These are phyloP conservation scores for Hysterangium stoloniferum DNA, from an alignment of 768 basidiomycete species.

Conservation along the genomic window DNA sequence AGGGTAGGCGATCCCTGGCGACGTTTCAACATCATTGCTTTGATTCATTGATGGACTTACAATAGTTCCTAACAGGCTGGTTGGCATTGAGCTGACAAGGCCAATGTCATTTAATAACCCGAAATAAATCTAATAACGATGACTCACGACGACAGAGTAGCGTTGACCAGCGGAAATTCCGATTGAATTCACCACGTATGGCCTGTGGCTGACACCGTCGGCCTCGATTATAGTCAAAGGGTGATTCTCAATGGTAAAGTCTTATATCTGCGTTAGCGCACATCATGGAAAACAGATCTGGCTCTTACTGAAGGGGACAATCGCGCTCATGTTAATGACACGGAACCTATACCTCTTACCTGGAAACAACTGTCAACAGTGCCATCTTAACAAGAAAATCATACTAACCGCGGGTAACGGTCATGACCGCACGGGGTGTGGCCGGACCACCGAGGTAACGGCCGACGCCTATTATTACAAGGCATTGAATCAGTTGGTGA, in stretches of 20 bases:
- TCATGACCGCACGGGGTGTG: conserved; percentile 28
- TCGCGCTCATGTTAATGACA: conserved; percentile 4
- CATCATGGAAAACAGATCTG: no score
- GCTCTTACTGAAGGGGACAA: conserved; percentile 19
- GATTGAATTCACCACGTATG: conserved; percentile 32
- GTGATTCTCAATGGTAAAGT: conserved; percentile 43
- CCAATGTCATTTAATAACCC: no score
- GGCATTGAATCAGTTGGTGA: background rate
- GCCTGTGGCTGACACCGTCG: conserved; percentile 34
- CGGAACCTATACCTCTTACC: conserved; percentile 3
- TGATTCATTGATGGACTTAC: no score
- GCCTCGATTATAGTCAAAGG: conserved; percentile 34
- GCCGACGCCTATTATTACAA: conserved; percentile 15
- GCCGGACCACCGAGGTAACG: conserved; percentile 30
- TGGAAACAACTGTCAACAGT: background rate
- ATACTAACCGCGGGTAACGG: conserved; percentile 22
- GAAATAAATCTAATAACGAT: no score
- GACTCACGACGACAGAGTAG: conserved; percentile 42
- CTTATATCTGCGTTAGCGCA: no score
- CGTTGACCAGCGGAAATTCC: conserved; percentile 44
- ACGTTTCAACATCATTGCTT: no score
- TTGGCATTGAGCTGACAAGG: conserved; percentile 16
- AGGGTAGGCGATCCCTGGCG: conserved; percentile 16
- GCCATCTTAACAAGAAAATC: background rate
- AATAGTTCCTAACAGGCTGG: conserved; percentile 15